Base-by-base conservation (phyloP, 2,329 filamentous ascomycete genomes). In the Fusarium sp. region DNA sequence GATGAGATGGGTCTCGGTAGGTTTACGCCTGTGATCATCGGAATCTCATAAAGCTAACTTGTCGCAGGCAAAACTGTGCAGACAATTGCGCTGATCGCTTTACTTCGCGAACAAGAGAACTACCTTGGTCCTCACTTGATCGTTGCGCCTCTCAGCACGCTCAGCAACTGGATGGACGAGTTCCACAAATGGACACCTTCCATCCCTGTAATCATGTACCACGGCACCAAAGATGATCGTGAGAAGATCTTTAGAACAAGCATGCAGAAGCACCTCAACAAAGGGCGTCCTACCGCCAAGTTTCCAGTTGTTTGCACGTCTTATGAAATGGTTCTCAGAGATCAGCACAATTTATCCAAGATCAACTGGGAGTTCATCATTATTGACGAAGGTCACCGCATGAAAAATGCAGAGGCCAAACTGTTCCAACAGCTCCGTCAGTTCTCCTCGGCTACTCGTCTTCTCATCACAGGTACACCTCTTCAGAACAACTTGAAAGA, bases 291-390 rank as follows among this genome's bases (percentile, higher is more conserved):
- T 0, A 88, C 82, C 0, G 82, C 86, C 3, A 87, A 91, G 47
- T 99, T 98, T 67, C 96, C 96, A 0, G 91, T 99, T 1, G 92
- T 98, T 1, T 94, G 94, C 75, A 99, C 96, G 0, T 97, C 92
- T 41, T 98, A 98, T 74, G 96, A 99, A 78, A 98, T 99, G 77
- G 94, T 97, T 57, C 91, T 99, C 81, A 91, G 94, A 74, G 96
- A 99, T 77, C 90, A 93, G 40, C 91, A 94, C 55, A 91, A 91
- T 38, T 82, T 99, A 8, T 90, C 90, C 1, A 91, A 92, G 61
- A 95, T 97, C 60, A 91, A 94, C 38, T 99, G 96, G 96, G 94
- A 97, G 57, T 98, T 97, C 74, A 98, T 99, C 75, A 96, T 99
- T 71, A 97, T 99, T 66, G 95, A 99, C 73, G 96, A 99, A 81